Evolutionary conservation across 345 rosid genomes (phyloP).

Genomic region (Eucalyptus rudis): DNA sequence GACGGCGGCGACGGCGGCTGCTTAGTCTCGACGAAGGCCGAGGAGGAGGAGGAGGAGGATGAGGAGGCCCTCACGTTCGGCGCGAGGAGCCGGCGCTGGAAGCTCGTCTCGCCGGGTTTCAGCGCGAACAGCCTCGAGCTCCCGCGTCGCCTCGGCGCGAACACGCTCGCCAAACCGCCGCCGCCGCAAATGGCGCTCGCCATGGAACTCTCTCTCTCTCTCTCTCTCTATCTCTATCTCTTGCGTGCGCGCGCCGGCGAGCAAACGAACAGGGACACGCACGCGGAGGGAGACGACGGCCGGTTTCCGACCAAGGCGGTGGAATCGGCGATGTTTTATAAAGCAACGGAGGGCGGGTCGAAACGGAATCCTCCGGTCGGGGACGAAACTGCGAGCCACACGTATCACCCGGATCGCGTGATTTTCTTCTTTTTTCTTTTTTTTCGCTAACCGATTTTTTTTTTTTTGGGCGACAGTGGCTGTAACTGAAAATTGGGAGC

Average conservation of each 20-base stretch:
- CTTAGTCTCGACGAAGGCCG: conserved; percentile 31
- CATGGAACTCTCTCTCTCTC: neutral
- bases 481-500: neutral
- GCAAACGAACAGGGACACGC: neutral
- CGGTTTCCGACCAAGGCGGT: neutral
- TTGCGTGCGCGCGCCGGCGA: no score
- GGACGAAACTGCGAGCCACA: neutral
- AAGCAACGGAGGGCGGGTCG: neutral
- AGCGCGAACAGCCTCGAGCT: neutral
- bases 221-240: no score
- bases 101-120: neutral
- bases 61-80: conserved; percentile 19
- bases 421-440: rapidly evolving
- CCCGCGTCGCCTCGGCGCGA: neutral
- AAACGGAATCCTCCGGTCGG: neutral
- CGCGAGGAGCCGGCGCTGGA: neutral
- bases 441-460: neutral
- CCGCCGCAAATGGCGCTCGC: neutral
- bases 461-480: neutral
- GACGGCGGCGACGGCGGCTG: neutral
- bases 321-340: neutral
- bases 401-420: neutral
- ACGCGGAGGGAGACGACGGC: neutral
- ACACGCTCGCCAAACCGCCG: neutral
- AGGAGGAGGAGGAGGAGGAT: conserved; percentile 5